These are phyloP conservation scores for Naganishia sp. DNA, from an alignment of 1,284 basidiomycete species.

Conservation along the genomic window DNA sequence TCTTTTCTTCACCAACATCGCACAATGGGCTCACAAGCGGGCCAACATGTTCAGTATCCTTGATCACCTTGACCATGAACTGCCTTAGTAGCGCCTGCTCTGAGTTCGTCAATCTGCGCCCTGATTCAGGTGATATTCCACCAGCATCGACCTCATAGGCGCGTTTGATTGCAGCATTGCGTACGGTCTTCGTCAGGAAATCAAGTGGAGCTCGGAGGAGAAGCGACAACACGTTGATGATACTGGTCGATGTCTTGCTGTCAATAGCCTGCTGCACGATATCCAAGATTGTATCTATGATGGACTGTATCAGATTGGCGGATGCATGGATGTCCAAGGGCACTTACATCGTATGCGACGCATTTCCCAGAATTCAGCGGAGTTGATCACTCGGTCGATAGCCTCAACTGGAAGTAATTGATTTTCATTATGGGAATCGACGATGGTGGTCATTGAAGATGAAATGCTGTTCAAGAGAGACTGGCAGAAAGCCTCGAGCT, in stretches of 20 bases:
- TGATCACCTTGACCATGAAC: constrained; percentile 26
- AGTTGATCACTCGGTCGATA: constrained; percentile 27
- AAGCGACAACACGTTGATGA: constrained; percentile 18
- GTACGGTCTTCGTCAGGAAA: constrained; percentile 21
- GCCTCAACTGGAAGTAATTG: constrained; percentile 5
- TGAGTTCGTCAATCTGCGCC: background rate
- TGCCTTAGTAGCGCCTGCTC: constrained; percentile 7
- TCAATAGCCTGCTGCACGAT: constrained; percentile 6
- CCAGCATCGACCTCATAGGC: constrained; percentile 26
- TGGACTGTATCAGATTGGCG: background rate
- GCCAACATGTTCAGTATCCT: constrained; percentile 26
- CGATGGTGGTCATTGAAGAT: background rate
- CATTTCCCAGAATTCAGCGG: constrained; percentile 36
- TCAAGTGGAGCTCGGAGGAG: constrained; percentile 25
- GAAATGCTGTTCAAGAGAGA: background rate
- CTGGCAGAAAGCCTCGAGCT: constrained; percentile 23
- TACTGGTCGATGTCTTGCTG: background rate
- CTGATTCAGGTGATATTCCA: background rate
- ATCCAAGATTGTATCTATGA: constrained; percentile 7
- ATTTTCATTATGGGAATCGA: background rate
- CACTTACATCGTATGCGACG: constrained; percentile 31
- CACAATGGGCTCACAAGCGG: constrained; percentile 19
- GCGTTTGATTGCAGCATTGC: constrained; percentile 13
- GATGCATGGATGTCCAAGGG: background rate
- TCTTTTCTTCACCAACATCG: background rate